A percentile compares a stretch with the other conserved stretches of the same genome.
Evolutionary conservation across 345 rosid genomes (phyloP).

Genomic region (Gossypium australe): DNA sequence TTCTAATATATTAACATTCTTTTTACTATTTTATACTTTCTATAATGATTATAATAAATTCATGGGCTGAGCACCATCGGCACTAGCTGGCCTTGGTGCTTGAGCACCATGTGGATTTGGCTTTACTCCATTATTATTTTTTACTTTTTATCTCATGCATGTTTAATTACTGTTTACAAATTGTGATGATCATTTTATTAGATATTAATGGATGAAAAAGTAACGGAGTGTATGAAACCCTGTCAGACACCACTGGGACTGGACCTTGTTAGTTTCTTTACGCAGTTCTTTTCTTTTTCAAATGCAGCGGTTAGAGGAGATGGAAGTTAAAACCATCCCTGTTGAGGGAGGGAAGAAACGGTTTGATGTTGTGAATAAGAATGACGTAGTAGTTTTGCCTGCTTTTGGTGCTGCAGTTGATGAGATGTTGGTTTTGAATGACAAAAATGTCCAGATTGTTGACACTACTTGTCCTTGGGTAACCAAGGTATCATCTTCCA

Average conservation of each 20-base stretch:
- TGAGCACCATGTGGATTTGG: no score
- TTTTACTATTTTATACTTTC: neutral
- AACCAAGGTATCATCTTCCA: conserved; percentile 50
- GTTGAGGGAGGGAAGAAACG: conserved; percentile 63
- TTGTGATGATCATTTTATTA: no score
- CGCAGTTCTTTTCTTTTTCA: neutral
- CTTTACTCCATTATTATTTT: no score
- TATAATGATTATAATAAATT: neutral
- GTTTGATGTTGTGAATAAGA: conserved; percentile 67
- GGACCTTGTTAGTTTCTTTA: neutral
- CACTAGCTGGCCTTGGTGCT: conserved; percentile 13
- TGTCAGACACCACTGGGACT: no score
- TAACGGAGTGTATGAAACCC: no score
- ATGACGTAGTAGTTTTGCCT: conserved; percentile 89
- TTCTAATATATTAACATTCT: neutral
- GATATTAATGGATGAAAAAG: no score
- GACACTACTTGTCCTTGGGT: conserved; percentile 99
- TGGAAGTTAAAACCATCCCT: conserved; percentile 69
- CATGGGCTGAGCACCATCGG: neutral
- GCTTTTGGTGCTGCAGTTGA: conserved; percentile 96
- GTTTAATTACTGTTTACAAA: no score
- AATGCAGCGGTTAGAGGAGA: conserved; percentile 77
- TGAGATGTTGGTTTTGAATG: conserved; percentile 63
- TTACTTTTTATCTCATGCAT: no score
- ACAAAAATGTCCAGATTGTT: conserved; percentile 73